These are phyloP conservation scores for Oehlia diaphana DNA, from an alignment of 192 early-diverging fungal genomes.

Conservation along the genomic window DNA sequence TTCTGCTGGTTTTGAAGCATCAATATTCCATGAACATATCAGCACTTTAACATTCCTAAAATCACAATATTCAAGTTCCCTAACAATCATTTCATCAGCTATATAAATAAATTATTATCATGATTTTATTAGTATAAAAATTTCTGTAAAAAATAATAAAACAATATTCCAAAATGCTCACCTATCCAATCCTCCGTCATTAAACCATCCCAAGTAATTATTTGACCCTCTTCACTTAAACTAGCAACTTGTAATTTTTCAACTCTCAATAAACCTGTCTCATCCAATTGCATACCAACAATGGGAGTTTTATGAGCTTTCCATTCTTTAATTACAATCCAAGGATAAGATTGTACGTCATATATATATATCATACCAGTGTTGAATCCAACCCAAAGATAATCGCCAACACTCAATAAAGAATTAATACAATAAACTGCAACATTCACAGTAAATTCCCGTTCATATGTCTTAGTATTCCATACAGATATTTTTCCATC, in stretches of 20 bases:
- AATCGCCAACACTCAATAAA: slow-evolving; percentile 61
- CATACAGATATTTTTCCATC: slow-evolving; percentile 77
- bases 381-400: slow-evolving; percentile 74
- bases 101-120: background rate
- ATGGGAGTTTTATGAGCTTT: slow-evolving; percentile 56
- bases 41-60: slow-evolving; percentile 70
- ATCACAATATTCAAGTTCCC: slow-evolving; percentile 60
- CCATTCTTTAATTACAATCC: slow-evolving; percentile 67
- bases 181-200: slow-evolving; percentile 67
- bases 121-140: background rate
- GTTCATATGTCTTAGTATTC: slow-evolving; percentile 52
- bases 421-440: slow-evolving; percentile 68
- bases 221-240: slow-evolving; percentile 59
- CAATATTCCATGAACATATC: slow-evolving; percentile 93
- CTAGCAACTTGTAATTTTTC: slow-evolving; percentile 59
- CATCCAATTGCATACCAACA: slow-evolving; percentile 54
- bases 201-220: slow-evolving; percentile 79
- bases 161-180: slow-evolving; percentile 29
- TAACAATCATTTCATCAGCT: slow-evolving; percentile 62
- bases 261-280: slow-evolving; percentile 47
- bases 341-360: slow-evolving; percentile 46
- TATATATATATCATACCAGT: slow-evolving; percentile 80
- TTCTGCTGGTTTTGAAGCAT: slow-evolving; percentile 82
- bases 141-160: background rate
- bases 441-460: slow-evolving; percentile 51